These are phyloP conservation scores for Flueggea neowawraea DNA, from an alignment of 441 rosid genomes.

Conservation along the genomic window DNA sequence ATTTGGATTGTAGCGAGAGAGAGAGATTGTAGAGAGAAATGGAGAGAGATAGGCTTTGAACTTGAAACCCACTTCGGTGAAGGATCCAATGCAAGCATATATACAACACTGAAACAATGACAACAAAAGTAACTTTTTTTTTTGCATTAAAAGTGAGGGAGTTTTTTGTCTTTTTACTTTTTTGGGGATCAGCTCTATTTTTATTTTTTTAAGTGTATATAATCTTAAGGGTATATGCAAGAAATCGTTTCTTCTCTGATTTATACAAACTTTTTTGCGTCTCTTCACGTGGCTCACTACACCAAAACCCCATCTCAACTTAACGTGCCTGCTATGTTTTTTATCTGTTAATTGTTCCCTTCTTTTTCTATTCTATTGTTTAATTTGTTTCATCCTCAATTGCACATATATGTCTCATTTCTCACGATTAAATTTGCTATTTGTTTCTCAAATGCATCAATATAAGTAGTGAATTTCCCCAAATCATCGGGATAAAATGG, in stretches of 20 bases:
- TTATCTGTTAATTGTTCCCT: too few species aligned
- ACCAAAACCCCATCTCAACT: conserved; percentile 3
- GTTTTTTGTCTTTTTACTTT: too few species aligned
- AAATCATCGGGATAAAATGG: too few species aligned
- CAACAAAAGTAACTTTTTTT: not conserved
- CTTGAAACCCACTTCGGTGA: conserved; percentile 49
- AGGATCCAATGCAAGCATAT: conserved; percentile 74
- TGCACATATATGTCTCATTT: too few species aligned
- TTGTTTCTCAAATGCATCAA: too few species aligned
- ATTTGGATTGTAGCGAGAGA: conserved; percentile 26
- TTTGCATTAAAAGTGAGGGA: too few species aligned
- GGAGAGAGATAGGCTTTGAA: conserved; percentile 8
- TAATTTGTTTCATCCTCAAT: too few species aligned
- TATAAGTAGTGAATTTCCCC: too few species aligned
- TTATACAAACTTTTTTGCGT: conserved; percentile 40
- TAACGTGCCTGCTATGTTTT: too few species aligned
- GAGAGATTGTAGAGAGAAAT: conserved; percentile 22
- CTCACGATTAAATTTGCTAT: too few species aligned
- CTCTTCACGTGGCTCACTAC: conserved; percentile 38
- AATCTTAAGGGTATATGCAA: conserved; percentile 13
- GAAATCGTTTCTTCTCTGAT: conserved; percentile 19
- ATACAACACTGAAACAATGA: conserved; percentile 9
- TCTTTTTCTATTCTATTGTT: too few species aligned
- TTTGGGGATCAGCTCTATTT: too few species aligned
- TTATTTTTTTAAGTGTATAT: not conserved